Evolutionary conservation across 768 basidiomycete genomes (phyloP), one percentile per base, ranked within the genome.

Genomic region (Hortiboletus campestris): DNA sequence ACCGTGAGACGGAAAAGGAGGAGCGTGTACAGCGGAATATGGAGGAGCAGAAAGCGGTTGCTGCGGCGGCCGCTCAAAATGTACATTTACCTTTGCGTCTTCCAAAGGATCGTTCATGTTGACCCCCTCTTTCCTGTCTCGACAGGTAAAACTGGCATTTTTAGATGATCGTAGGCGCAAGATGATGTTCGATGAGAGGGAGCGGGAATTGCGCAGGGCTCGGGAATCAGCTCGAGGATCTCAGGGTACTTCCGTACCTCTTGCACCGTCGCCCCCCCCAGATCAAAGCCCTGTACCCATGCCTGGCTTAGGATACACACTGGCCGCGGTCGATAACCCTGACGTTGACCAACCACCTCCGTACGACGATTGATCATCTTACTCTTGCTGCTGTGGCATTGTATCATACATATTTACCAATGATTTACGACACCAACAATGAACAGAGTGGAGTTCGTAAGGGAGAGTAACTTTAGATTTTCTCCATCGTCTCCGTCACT

Each of bases 91-190:
- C 4, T 43, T 31, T 6, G 17, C n/a, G 17, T 35, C 32, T 32
- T n/a, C 14, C 13, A 12, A 32, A 12, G 5, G 28, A 44, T 38
- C 19, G 16, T 2, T 3, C 6, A 19, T 49, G 47, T 49, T 49
- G 58, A 60, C 9, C 9, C 19, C 20, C 14, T 2, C 17, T 2
- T 2, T 7, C 13, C 12, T 17, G 13, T 10, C 17, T 38, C 11
- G 17, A 42, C 59, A 92, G 91, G 84, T 88, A n/a, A 89, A 84
- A 67, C 70, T 91, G 47, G 86, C 86, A 2, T 92, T 83, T 66
- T 77, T 91, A 63, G 91, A 94, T 45, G 91, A 94, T 65, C 80
- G 91, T 48, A 85, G 77, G 64, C 71, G 74, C 1, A 86, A 84
- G 63, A 67, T 72, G 62, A 49, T 80, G 55, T 71, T 69, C 9